Percentiles rank a stretch among this genome's conserved stretches.
These are phyloP conservation scores for Candida tunisiensis DNA, from an alignment of 1,139 yeast species.

Conservation along the genomic window DNA sequence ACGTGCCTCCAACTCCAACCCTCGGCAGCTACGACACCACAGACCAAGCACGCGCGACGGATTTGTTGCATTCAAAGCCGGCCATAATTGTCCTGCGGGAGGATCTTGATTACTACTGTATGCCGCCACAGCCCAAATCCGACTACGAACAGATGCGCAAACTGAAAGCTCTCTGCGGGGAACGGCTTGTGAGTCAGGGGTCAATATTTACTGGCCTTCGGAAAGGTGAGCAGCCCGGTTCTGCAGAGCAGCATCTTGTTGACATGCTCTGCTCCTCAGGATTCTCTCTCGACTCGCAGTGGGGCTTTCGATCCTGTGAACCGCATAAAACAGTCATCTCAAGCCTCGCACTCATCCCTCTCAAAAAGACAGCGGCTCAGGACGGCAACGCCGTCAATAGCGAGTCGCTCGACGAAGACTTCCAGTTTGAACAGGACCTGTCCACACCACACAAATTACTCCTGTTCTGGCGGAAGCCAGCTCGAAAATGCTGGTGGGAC, in stretches of 20 bases:
- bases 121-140: constrained; percentile 38
- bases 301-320: constrained; percentile 85
- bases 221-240: constrained; percentile 36
- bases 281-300: constrained; percentile 42
- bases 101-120: constrained; percentile 84
- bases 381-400: not conserved
- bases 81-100: constrained; percentile 87
- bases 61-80: constrained; percentile 59
- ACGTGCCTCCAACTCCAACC: constrained; percentile 7
- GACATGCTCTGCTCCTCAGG: constrained; percentile 95
- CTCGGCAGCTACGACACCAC: constrained; percentile 3
- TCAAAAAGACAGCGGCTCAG: constrained; percentile 12
- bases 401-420: constrained; percentile 9
- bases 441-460: constrained; percentile 56
- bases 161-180: constrained; percentile 57
- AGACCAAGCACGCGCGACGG: too few species aligned
- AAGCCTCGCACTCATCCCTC: constrained; percentile 68
- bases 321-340: constrained; percentile 76
- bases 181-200: constrained; percentile 35
- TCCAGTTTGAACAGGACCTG: constrained; percentile 23
- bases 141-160: constrained; percentile 28
- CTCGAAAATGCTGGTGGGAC: constrained; percentile 99
- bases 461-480: constrained; percentile 95
- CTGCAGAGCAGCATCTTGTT: constrained; percentile 88
- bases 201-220: constrained; percentile 57